A percentile compares a stretch with the other conserved stretches of the same genome.
Conservation (phyloP, 2,329 filamentous ascomycete species). For the Colletotrichum musae region DNA sequence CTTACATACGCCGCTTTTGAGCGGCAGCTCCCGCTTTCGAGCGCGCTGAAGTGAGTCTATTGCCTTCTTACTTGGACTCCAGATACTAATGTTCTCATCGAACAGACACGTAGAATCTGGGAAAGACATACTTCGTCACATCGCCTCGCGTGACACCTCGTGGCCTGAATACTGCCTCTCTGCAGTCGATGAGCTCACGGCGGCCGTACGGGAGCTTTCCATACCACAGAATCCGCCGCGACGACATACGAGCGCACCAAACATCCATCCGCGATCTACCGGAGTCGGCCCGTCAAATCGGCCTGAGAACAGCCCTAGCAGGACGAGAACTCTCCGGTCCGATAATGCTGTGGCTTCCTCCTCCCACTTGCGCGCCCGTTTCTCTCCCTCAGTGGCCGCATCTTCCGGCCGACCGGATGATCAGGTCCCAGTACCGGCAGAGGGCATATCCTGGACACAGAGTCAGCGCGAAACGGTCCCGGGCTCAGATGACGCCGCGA, state of each 20-base stretch:
- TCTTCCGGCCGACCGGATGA: constrained; percentile 25
- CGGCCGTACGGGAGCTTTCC: constrained; percentile 47
- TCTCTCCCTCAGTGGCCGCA: constrained; percentile 21
- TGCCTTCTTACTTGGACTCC: too few species aligned
- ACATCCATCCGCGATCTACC: neutral
- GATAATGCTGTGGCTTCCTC: neutral
- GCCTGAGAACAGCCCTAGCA: neutral
- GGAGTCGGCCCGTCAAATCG: neutral
- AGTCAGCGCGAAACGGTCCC: constrained; percentile 1
- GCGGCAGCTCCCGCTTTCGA: constrained; percentile 54
- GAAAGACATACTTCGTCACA: constrained; percentile 47
- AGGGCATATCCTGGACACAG: constrained; percentile 10
- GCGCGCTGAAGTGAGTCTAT: constrained; percentile 56
- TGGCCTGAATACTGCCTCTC: constrained; percentile 53
- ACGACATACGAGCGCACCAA: neutral
- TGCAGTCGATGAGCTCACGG: constrained; percentile 51
- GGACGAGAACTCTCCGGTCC: neutral
- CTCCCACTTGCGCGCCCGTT: constrained; percentile 9
- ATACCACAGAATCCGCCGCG: neutral
- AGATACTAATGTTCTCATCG: neutral
- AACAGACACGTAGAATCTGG: constrained; percentile 48
- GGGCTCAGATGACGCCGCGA: neutral
- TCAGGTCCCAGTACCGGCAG: neutral
- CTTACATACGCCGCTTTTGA: constrained; percentile 65
- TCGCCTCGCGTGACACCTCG: constrained; percentile 49